Evolutionary conservation across 345 rosid species (phyloP).

Genomic region (Populus nigra): DNA sequence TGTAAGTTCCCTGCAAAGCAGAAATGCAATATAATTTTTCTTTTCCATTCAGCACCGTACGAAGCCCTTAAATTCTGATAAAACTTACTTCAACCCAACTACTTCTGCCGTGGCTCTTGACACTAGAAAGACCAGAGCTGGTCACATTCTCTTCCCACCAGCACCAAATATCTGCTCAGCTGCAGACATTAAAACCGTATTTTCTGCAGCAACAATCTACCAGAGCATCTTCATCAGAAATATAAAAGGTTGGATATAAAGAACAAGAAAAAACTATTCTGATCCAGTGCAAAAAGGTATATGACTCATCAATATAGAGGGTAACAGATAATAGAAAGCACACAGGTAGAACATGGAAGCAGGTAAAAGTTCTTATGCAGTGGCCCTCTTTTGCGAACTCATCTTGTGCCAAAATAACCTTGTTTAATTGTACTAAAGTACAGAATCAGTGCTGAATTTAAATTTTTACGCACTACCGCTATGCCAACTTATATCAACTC

Average conservation of each 20-base stretch:
- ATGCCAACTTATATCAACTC: too few species aligned
- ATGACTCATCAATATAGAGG: neutral
- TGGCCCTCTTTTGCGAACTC: neutral
- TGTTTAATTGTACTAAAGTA: too few species aligned
- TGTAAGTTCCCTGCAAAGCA: too few species aligned
- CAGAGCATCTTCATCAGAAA: conserved; percentile 36
- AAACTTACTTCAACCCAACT: conserved; percentile 49
- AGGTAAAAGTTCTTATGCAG: neutral
- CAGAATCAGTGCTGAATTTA: too few species aligned
- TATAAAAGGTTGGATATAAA: neutral
- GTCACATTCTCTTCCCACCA: conserved; percentile 98
- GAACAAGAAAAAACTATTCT: neutral
- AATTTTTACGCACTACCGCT: too few species aligned
- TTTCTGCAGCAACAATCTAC: conserved; percentile 96
- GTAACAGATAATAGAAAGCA: neutral
- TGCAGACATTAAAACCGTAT: conserved; percentile 89
- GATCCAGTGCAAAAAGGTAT: neutral
- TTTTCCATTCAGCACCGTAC: too few species aligned
- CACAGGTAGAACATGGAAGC: neutral
- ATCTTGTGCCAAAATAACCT: neutral
- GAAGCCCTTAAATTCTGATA: conserved; percentile 7
- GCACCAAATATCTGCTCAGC: conserved; percentile 98
- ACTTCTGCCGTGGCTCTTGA: conserved; percentile 91
- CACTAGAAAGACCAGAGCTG: conserved; percentile 88
- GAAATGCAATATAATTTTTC: too few species aligned